Percentiles rank a stretch among this genome's conserved stretches.
phyloP scores from a whole-genome alignment of 768 basidiomycete species.

The Mycena amicta region DNA sequence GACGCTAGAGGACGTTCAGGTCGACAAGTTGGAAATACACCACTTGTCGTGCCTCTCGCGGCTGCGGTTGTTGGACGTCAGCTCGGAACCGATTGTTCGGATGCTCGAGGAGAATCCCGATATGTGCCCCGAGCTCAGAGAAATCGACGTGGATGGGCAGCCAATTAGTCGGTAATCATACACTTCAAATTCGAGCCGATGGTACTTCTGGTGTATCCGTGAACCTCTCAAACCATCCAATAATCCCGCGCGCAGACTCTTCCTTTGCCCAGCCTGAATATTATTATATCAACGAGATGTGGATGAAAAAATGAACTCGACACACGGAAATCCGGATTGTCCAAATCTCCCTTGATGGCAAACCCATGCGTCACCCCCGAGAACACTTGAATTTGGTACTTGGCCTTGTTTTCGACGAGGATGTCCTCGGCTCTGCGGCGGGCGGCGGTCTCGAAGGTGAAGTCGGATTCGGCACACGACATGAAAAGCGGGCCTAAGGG shows the following conservation, averaged over 20 bases:
- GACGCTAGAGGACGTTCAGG: too few species aligned
- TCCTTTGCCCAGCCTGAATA: constrained; percentile 61
- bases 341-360: constrained; percentile 47
- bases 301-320: background rate
- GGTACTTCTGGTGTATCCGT: too few species aligned
- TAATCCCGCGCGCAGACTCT: constrained; percentile 52
- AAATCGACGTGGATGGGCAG: too few species aligned
- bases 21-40: too few species aligned
- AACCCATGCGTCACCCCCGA: constrained; percentile 53
- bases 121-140: too few species aligned
- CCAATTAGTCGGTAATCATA: too few species aligned
- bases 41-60: too few species aligned
- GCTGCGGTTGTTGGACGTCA: too few species aligned
- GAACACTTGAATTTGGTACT: constrained; percentile 62
- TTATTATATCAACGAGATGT: background rate
- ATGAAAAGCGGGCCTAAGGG: constrained; percentile 54
- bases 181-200: too few species aligned
- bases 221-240: constrained; percentile 57
- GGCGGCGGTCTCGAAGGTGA: constrained; percentile 52
- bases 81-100: too few species aligned
- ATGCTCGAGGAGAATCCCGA: too few species aligned
- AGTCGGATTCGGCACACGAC: constrained; percentile 61
- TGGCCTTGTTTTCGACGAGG: constrained; percentile 49
- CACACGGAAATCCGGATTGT: constrained; percentile 34
- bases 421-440: constrained; percentile 62